Evolutionary conservation across 2,329 filamentous ascomycete species (phyloP), one percentile per base, ranked within the genome.

Genomic region (Elsinoe necatrix): DNA sequence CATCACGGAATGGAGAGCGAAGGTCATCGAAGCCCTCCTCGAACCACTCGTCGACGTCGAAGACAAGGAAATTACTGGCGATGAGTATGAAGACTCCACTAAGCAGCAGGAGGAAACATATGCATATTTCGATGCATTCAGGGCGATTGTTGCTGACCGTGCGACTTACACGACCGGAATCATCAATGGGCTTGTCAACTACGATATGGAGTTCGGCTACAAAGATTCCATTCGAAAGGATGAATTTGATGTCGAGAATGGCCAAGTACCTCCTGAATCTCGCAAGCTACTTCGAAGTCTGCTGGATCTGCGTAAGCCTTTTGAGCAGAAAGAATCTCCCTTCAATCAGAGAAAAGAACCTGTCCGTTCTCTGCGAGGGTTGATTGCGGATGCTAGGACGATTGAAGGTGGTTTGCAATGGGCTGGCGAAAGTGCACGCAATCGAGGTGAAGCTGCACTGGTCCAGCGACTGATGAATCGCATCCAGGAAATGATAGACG

Each of bases 1-100:
- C 50, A 78, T 95, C 47, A 80, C 87, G 47, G 78, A 84, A 48
- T 95, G 87, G 88, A 82, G 90, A 41, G 79, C 85, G 57, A 77
- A 82, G 41, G 83, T 91, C 58, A 78, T 89, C 16, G 79, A 86
- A 55, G 79, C 92, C 18, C 76, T 96, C 8, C 72, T 87, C 9
- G 79, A 83, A 59, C 83, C 88, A 0, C 77, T 97, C 1, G 82
- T 97, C 16, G 93, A 97, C 63, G 84, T 93, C 65, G 89, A 95
- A 39, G 82, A 83, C 3, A 72, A 73, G 14, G 89, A 95, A 58
- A 80, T 83, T 1, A 92, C 89, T 9, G 93, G 93, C 21, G 86
- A 96, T 58, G 93, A 97, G 68, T 93, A 95, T 61, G 87, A 89
- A 62, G 82, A 87, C 29, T 95, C 92, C 0, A 89, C 90, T 0